Evolutionary conservation across 2,329 filamentous ascomycete genomes (phyloP).

Genomic region (Teratosphaeriaceae sp.): DNA sequence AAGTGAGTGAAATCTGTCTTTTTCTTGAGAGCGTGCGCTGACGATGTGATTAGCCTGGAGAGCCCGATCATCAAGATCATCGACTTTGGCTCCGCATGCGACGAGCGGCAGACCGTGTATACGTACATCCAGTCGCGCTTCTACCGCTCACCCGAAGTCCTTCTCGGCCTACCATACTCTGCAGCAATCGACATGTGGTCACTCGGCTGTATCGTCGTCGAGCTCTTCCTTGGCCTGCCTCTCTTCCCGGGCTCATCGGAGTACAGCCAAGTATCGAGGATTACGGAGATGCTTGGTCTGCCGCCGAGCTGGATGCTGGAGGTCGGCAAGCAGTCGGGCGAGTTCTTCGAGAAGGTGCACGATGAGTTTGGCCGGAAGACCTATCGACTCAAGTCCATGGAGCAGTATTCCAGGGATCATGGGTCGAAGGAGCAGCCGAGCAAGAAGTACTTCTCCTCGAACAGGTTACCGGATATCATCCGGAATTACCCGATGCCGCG

Average conservation of each 20-base stretch:
- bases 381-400: slow-evolving; percentile 93
- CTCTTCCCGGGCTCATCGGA: slow-evolving; percentile 96
- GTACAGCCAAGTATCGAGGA: slow-evolving; percentile 96
- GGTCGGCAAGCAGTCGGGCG: slow-evolving; percentile 94
- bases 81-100: slow-evolving; percentile 96
- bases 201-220: slow-evolving; percentile 93
- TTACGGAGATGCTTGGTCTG: slow-evolving; percentile 95
- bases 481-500: slow-evolving; percentile 96
- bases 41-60: slow-evolving; percentile 56
- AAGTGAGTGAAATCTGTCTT: too few relatives aligned
- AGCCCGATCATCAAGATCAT: slow-evolving; percentile 99
- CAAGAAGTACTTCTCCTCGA: slow-evolving; percentile 98
- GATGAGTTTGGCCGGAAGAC: slow-evolving; percentile 90
- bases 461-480: slow-evolving; percentile 91
- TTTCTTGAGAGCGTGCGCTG: slow-evolving; percentile 3
- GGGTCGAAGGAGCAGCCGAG: slow-evolving; percentile 96
- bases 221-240: slow-evolving; percentile 89
- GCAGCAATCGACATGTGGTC: slow-evolving; percentile 99
- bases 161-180: slow-evolving; percentile 93
- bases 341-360: slow-evolving; percentile 89
- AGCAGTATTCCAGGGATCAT: slow-evolving; percentile 93
- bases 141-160: slow-evolving; percentile 92
- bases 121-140: slow-evolving; percentile 99
- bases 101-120: slow-evolving; percentile 97
- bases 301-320: slow-evolving; percentile 99